A percentile compares a stretch with the other conserved stretches of the same genome.
Evolutionary conservation across 257 asterid species (phyloP).

Genomic region (Phtheirospermum japonicum): DNA sequence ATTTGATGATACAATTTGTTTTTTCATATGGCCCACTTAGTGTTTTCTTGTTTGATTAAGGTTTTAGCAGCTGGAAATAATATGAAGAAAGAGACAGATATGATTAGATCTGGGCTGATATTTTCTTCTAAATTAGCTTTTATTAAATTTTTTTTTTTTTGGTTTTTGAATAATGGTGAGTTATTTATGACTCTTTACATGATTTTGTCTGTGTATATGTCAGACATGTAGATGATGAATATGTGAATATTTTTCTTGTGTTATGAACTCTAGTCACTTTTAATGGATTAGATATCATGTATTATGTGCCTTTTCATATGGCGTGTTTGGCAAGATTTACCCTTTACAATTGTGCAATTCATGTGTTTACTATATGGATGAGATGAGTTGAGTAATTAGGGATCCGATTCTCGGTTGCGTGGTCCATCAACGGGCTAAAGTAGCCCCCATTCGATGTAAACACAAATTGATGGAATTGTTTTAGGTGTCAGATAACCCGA

Average conservation of each 20-base stretch:
- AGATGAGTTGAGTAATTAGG: conserved; percentile 2
- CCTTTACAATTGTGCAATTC: not conserved
- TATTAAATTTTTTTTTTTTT: no score
- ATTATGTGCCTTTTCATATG: conserved; percentile 3
- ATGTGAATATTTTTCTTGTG: not conserved
- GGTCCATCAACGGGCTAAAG: conserved; percentile 21
- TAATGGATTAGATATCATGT: not conserved
- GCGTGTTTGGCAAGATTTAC: not conserved
- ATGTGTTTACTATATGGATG: not conserved
- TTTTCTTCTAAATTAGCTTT: no score
- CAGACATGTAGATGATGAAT: no score
- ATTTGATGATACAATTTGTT: no score
- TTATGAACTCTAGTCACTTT: conserved; percentile 5
- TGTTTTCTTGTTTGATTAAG: no score
- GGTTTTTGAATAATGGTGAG: no score
- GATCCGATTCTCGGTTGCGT: conserved; percentile 25
- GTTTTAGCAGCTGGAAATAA: no score
- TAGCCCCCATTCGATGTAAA: conserved; percentile 24
- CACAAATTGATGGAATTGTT: not conserved
- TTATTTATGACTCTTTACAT: no score
- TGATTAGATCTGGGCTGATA: no score
- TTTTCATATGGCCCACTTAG: no score
- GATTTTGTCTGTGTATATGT: no score
- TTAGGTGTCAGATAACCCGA: not conserved
- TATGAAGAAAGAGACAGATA: no score